These are phyloP conservation scores for Solanum tacnaense DNA, from an alignment of 257 asterid genomes.

Conservation along the genomic window DNA sequence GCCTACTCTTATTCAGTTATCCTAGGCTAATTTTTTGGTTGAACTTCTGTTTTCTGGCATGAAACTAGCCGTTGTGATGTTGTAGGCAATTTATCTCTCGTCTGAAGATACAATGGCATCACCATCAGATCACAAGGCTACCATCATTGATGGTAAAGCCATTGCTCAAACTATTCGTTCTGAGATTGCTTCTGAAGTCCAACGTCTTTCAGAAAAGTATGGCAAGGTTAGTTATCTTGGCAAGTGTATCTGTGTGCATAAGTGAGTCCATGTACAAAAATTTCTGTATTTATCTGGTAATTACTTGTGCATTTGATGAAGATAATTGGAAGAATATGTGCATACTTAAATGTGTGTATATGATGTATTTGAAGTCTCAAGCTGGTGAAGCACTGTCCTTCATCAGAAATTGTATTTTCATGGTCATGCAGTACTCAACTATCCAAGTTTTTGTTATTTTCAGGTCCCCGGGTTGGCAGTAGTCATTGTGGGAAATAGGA, in stretches of 20 bases:
- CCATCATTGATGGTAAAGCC: conserved; percentile 73
- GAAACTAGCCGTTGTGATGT: neutral
- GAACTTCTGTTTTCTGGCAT: neutral
- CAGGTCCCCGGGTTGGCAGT: conserved; percentile 97
- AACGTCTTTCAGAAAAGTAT: conserved; percentile 44
- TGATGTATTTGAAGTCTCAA: neutral
- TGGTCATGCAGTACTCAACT: neutral
- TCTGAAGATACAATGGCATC: conserved; percentile 29
- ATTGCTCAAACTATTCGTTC: conserved; percentile 66
- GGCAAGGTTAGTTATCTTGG: conserved; percentile 39
- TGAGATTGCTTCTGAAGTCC: conserved; percentile 55
- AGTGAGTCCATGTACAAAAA: neutral
- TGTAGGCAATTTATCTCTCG: neutral
- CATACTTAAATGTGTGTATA: neutral
- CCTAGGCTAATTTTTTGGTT: neutral
- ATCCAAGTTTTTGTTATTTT: conserved; percentile 8
- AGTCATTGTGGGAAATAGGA: conserved; percentile 80
- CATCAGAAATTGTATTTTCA: neutral
- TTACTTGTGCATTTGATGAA: neutral
- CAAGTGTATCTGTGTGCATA: neutral
- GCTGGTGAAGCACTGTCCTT: neutral
- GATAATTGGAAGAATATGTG: neutral
- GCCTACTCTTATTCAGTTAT: neutral
- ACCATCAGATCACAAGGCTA: conserved; percentile 46
- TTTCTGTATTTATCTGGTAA: neutral